A percentile compares a stretch with the other conserved stretches of the same genome.
These are phyloP conservation scores for Camelina sativa DNA, from an alignment of 345 rosid genomes.

Conservation along the genomic window DNA sequence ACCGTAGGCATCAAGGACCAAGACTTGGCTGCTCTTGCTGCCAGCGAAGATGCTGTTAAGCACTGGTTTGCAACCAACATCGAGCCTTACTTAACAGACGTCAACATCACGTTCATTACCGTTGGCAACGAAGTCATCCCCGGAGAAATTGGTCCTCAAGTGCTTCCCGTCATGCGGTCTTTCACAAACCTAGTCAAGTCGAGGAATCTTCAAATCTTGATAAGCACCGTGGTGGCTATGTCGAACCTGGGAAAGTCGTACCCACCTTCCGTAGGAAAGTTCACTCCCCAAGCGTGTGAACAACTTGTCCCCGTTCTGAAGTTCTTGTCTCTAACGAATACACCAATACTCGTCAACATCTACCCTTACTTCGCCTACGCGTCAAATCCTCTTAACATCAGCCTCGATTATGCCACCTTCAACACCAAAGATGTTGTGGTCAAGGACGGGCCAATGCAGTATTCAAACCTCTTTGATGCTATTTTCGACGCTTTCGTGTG, in stretches of 20 bases:
- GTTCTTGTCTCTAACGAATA: not conserved
- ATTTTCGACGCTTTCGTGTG: conserved; percentile 45
- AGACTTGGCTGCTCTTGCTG: conserved; percentile 39
- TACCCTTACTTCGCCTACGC: conserved; percentile 58
- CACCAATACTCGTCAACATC: conserved; percentile 46
- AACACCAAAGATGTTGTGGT: conserved; percentile 18
- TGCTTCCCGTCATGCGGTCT: conserved; percentile 41
- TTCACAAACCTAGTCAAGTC: conserved; percentile 21
- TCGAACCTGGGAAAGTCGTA: conserved; percentile 36
- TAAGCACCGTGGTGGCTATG: conserved; percentile 39
- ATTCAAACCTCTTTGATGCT: conserved; percentile 50
- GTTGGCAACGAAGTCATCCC: conserved; percentile 55
- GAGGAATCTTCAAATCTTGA: conserved; percentile 14
- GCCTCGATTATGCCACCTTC: conserved; percentile 43
- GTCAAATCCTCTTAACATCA: conserved; percentile 26
- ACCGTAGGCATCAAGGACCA: conserved; percentile 42
- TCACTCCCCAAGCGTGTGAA: conserved; percentile 1
- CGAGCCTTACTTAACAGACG: conserved; percentile 37
- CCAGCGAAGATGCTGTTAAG: conserved; percentile 31
- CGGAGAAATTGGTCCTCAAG: conserved; percentile 21
- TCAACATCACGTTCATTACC: conserved; percentile 39
- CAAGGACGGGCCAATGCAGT: conserved; percentile 39
- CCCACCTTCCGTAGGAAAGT: conserved; percentile 50
- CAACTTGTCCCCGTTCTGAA: conserved; percentile 36
- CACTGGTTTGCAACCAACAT: conserved; percentile 41